These are phyloP conservation scores for Fusarium oligoseptatum DNA, from an alignment of 2,329 filamentous ascomycete species.

Conservation along the genomic window DNA sequence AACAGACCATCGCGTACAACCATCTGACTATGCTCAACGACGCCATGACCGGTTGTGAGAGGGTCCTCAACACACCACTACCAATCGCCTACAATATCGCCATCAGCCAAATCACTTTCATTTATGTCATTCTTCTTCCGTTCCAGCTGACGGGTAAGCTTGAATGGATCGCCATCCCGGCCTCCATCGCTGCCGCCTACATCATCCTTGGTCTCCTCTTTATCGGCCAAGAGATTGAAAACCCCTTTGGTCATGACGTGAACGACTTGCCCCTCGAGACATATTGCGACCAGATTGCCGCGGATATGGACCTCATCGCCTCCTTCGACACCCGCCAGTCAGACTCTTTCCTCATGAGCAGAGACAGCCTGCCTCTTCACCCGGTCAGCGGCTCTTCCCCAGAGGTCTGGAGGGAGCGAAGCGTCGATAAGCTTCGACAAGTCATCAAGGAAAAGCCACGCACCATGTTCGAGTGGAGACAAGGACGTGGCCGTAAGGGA, in stretches of 20 bases:
- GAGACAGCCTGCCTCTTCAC: conserved; percentile 66
- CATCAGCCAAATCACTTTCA: conserved; percentile 87
- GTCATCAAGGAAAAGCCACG: conserved; percentile 57
- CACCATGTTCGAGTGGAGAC: conserved; percentile 50
- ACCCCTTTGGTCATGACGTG: conserved; percentile 86
- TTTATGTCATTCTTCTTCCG: conserved; percentile 83
- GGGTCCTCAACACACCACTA: conserved; percentile 84
- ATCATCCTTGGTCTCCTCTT: conserved; percentile 82
- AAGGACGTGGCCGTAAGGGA: neutral
- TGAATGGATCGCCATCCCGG: conserved; percentile 82
- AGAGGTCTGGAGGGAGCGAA: conserved; percentile 54
- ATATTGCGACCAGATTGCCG: conserved; percentile 80
- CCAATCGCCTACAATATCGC: conserved; percentile 87
- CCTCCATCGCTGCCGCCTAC: conserved; percentile 78
- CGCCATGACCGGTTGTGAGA: conserved; percentile 78
- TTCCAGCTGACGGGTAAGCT: conserved; percentile 80
- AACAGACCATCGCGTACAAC: conserved; percentile 73
- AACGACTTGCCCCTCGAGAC: conserved; percentile 83
- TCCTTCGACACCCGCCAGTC: conserved; percentile 55
- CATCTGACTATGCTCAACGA: conserved; percentile 77
- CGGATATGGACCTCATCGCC: conserved; percentile 81
- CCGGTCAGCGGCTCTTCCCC: conserved; percentile 60
- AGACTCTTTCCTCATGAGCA: conserved; percentile 48
- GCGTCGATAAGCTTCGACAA: conserved; percentile 54
- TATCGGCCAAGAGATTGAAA: conserved; percentile 86